A percentile compares a stretch with the other conserved stretches of the same genome.
Evolutionary conservation across 2,329 filamentous ascomycete species (phyloP).

Genomic region (Metarhizium guizhouense): DNA sequence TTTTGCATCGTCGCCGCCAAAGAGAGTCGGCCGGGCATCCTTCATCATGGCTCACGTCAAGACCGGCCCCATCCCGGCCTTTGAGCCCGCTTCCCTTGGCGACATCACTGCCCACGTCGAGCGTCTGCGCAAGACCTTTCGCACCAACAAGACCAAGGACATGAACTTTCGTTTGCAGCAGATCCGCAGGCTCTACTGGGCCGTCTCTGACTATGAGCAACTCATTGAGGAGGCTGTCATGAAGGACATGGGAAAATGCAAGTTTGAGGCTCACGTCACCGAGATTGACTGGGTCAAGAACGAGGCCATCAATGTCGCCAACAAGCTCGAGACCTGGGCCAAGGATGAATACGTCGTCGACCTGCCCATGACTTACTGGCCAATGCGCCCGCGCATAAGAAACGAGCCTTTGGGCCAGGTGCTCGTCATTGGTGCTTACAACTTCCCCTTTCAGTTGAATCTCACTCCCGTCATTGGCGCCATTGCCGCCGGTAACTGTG

Average conservation of each 20-base stretch:
- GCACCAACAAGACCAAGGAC: constrained; percentile 71
- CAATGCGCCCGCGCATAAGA: constrained; percentile 65
- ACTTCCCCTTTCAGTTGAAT: constrained; percentile 80
- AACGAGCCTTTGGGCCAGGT: constrained; percentile 83
- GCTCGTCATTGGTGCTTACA: constrained; percentile 86
- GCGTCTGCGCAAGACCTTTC: constrained; percentile 59
- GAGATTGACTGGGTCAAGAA: constrained; percentile 75
- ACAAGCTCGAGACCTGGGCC: constrained; percentile 72
- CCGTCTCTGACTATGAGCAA: constrained; percentile 65
- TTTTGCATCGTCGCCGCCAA: neutral
- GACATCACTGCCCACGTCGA: constrained; percentile 54
- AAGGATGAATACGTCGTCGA: constrained; percentile 70
- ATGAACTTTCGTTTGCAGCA: constrained; percentile 75
- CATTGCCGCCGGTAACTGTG: constrained; percentile 86
- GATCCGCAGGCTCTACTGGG: constrained; percentile 94
- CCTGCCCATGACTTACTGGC: constrained; percentile 57
- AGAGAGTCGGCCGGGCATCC: neutral
- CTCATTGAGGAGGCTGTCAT: constrained; percentile 67
- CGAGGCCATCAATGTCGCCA: constrained; percentile 70
- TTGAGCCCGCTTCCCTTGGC: constrained; percentile 56
- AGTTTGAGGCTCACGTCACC: constrained; percentile 62
- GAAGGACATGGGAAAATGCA: constrained; percentile 69
- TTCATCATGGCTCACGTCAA: constrained; percentile 29
- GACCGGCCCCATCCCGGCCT: constrained; percentile 30
- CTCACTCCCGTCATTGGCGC: constrained; percentile 76